phyloP scores from a whole-genome alignment of 176 grass and related monocot genomes.

The Oryza officinalis region DNA sequence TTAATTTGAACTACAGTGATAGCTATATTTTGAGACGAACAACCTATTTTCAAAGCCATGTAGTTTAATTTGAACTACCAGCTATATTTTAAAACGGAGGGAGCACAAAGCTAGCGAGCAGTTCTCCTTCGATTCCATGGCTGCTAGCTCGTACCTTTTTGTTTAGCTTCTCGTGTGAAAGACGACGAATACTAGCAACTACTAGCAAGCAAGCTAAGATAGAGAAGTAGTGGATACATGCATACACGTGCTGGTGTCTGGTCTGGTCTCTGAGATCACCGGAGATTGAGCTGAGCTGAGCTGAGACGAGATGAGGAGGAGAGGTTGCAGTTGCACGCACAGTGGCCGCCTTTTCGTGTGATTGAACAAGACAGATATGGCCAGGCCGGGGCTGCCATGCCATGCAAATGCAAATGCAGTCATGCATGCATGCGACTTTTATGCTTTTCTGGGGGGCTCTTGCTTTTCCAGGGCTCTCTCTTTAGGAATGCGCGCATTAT shows the following conservation, averaged over 20 bases:
- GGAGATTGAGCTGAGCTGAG: slow-evolving; percentile 10
- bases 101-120: not conserved
- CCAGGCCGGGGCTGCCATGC: slow-evolving; percentile 22
- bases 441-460: slow-evolving; percentile 26
- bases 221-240: not conserved
- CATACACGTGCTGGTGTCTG: slow-evolving; percentile 40
- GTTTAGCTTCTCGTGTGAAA: slow-evolving; percentile 17
- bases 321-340: not conserved
- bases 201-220: not conserved
- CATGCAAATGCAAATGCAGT: not conserved
- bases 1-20: not conserved
- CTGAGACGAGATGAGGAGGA: not conserved
- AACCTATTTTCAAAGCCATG: no score
- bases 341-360: slow-evolving; percentile 40
- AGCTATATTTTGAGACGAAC: no score
- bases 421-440: slow-evolving; percentile 48
- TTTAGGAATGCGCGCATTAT: slow-evolving; percentile 28
- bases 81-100: no score
- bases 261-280: not conserved
- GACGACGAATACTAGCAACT: not conserved
- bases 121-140: not conserved
- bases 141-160: not conserved
- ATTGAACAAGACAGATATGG: slow-evolving; percentile 52
- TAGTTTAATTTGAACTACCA: no score
- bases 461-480: slow-evolving; percentile 9